phyloP scores from a whole-genome alignment of 2,329 filamentous ascomycete genomes.

The Cladophialophora immunda region DNA sequence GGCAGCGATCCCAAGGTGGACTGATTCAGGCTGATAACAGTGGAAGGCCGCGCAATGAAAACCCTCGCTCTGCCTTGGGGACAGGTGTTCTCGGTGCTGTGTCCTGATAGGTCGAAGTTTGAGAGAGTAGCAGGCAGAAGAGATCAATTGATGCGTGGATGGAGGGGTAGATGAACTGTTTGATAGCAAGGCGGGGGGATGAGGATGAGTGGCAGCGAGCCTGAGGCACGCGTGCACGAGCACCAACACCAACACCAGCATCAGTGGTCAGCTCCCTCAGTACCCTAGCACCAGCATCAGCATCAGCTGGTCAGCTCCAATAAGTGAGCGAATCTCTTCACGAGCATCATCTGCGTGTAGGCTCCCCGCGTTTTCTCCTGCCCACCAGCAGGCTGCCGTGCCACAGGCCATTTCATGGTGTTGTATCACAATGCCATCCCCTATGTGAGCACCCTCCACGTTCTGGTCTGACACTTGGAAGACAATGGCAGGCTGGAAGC shows the following conservation, averaged over 20 bases:
- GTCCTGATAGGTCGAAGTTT: neutral
- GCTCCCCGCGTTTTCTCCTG: slow-evolving; percentile 29
- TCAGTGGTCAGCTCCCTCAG: neutral
- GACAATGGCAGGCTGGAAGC: slow-evolving; percentile 17
- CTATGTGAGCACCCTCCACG: slow-evolving; percentile 25
- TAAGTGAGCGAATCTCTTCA: slow-evolving; percentile 2
- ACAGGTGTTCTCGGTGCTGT: neutral
- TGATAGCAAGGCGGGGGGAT: slow-evolving; percentile 10
- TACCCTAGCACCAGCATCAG: neutral
- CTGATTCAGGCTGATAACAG: slow-evolving; percentile 4
- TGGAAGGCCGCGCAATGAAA: neutral
- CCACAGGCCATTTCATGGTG: slow-evolving; percentile 15
- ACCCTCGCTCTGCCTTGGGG: neutral
- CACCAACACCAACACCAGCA: neutral
- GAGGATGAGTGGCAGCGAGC: slow-evolving; percentile 10
- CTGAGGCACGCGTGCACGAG: slow-evolving; percentile 10
- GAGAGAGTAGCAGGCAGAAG: neutral
- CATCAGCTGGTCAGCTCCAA: neutral
- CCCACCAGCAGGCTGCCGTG: slow-evolving; percentile 20
- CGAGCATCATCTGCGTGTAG: slow-evolving; percentile 18
- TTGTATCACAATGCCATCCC: slow-evolving; percentile 31
- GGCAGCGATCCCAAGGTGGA: neutral
- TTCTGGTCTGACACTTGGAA: slow-evolving; percentile 31
- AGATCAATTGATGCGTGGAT: neutral
- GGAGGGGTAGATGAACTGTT: slow-evolving; percentile 12